Evolutionary conservation across 495 filamentous ascomycete genomes (phyloP), one percentile per base, ranked within the genome.

Genomic region (Massariosphaeria phaeospora): DNA sequence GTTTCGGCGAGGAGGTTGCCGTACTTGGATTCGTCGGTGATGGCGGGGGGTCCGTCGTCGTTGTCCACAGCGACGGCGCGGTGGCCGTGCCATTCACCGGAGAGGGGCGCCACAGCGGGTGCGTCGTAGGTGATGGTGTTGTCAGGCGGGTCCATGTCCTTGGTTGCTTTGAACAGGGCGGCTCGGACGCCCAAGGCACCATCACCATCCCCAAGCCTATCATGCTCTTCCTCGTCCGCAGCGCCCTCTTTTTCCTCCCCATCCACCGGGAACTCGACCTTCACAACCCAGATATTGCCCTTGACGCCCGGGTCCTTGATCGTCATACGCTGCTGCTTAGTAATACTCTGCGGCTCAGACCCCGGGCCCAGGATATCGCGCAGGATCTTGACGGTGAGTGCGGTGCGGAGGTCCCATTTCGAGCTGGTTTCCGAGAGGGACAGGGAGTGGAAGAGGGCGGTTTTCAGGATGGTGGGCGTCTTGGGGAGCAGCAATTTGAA

Each of bases 11-110:
- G 83, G 71, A 96, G 66, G 43, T 76, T 75, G 42, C 70, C 70
- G 67, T 89, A 96, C 63, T 88, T 89, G 57, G 84, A 76, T 44
- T 74, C 70, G 60, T 95, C 86, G 0, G 81, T 75, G 25, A 88
- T 15, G n/a, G 23, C 74, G 3, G 75, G 72, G 0, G 82, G 82
- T 45, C 77, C 73, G 8, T 70, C 69, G 4, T 75, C 73, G 15
- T 82, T 74, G 42, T 76, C 72, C 10, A 72, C 72, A 18, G 80
- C 86, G 15, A 71, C 77, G 6, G 70, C 69, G 29, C 87, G 77
- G 66, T 84, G 83, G 0, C 86, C 89, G 5, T 87, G 88, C 91
- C 91, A 97, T 66, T 97, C 91, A 2, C 82, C 91, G 61, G 88
- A 84, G 1, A 91, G 80, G 3, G 80, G 71, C 0, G 66, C 66